Conservation (phyloP, 225 moss, liverwort and hornwort species). For the Asterella californica region DNA sequence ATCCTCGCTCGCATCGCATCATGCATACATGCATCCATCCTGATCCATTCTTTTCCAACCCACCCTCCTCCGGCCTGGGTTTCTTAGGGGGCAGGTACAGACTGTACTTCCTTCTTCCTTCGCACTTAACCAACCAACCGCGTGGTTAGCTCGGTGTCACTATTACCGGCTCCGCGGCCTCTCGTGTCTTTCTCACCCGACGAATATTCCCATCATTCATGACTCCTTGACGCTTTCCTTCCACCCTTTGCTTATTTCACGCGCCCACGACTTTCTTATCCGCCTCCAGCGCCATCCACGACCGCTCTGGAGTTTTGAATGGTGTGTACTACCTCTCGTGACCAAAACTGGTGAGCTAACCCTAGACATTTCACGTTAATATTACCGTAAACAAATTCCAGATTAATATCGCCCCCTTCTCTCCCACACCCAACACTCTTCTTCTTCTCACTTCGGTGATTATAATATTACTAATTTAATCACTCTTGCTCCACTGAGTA, state of each 20-base stretch:
- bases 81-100: conserved; percentile 1
- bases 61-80: background rate
- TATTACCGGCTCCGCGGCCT: background rate
- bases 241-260: background rate
- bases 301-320: no score
- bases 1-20: background rate
- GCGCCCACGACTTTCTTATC: background rate
- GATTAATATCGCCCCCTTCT: no score
- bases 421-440: no score
- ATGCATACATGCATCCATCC: conserved; percentile 21
- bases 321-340: background rate
- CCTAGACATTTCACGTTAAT: no score
- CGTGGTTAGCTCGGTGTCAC: background rate
- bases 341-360: background rate
- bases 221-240: background rate
- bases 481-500: no score
- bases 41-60: conserved; percentile 19
- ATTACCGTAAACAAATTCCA: no score
- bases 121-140: background rate
- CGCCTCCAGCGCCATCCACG: background rate
- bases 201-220: background rate
- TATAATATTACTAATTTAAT: no score
- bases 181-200: background rate
- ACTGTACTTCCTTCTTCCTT: background rate
- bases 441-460: no score